Evolutionary conservation across 768 basidiomycete genomes (phyloP), one percentile per base, ranked within the genome.

Genomic region (Collybia nuda): DNA sequence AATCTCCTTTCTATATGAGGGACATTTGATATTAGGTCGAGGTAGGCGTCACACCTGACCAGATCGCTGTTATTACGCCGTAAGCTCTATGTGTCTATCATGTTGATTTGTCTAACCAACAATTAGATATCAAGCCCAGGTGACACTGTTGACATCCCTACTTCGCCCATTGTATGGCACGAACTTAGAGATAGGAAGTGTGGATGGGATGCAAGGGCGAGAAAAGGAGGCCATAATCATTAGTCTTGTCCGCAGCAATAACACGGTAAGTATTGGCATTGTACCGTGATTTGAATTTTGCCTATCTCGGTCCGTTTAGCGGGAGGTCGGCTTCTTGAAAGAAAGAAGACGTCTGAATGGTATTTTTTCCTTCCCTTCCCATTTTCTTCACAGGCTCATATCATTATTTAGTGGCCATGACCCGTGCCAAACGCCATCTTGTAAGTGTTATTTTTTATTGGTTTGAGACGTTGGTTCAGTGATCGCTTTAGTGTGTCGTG

Each of bases 151-250:
- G 35, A 81, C 90, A 0, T 84, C 87, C 0, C 71, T 93, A 38
- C 71, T 99, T 17, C 82, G 88, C 19, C 84, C 87, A 0, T 63
- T 71, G n/a, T 78, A 89, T 58, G 88, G 88, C 0, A 65, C 74
- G 0, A 71, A 72, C 21, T 77, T 98, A 0, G 94, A 98, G 57
- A 92, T 97, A 39, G 97, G 95, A 1, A 92, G 89, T 0, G 94
- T 98, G 1, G 97, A 98, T 62, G 93, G 94, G 0, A 90, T 98
- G 86, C 97, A 99, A 72, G 96, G 96, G 0, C 82, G 97, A 43
- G 96, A 99, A 66, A 93, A 93, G 57, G 93, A 98, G 47, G 93
- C 93, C 0, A 83, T 98, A 35, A 82, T 98, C 19, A 90, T 99
- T 47, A 91, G 84, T 56, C 80, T 99, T 3, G 97, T 98, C 1